Evolutionary conservation across 495 filamentous ascomycete species (phyloP), one percentile per base, ranked within the genome.

Genomic region (Trichoderma virens): DNA sequence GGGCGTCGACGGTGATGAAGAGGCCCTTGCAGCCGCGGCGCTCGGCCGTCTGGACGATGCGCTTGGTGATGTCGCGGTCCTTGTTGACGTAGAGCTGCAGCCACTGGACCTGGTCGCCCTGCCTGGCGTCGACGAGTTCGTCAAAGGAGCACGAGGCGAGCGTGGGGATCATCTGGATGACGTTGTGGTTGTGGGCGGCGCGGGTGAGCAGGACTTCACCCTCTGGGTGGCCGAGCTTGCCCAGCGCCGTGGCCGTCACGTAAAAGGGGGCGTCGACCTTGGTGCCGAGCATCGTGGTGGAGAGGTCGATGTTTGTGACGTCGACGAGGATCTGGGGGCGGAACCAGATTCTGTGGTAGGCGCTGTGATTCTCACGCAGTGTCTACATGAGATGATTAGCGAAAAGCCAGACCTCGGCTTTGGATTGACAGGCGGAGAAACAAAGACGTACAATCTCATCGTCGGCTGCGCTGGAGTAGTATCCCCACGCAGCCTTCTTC

Each of bases 11-110:
- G 5, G 94, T 99, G 77, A 99, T 97, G 81, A 98, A 98, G 8
- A 99, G 83, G 7, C 89, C 94, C 77, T 93, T 96, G 81, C 93
- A 97, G 31, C 94, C 95, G 64, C 93, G 88, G 69, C 80, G 80
- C 75, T 98, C 95, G 68, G 95, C 95, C 74, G 97, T 91, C 74
- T 90, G 71, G 27, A 99, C 88, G 69, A 99, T 98, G 65, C 85
- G 82, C 76, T 91, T 83, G 28, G 94, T 99, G 72, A 98, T 92
- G 51, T 81, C 85, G 61, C 95, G 88, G 79, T 99, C 88, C 73
- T 96, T 93, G 83, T 99, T 99, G 64, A 99, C 94, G 79, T 99
- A 99, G 0, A 99, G 83, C 76, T 99, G 94, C 60, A 99, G 79
- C 95, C 95, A 98, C 75, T 97, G 94, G 1, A 92, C 86, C 72